Base-by-base conservation (phyloP, 768 basidiomycete species). In the Cytidiella melzeri region DNA sequence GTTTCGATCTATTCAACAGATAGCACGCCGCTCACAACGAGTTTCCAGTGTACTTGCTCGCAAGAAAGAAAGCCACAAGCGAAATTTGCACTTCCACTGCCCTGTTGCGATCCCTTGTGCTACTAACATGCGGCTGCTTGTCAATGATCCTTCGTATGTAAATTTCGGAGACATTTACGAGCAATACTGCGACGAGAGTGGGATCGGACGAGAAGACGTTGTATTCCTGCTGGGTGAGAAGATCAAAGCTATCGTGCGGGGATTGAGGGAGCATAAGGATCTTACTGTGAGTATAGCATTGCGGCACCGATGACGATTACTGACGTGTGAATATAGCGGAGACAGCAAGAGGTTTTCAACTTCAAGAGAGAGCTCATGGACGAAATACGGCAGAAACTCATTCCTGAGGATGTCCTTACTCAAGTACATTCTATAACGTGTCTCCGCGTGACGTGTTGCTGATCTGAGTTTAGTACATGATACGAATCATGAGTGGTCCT, bases 111-210 rank as follows among this genome's bases (percentile, higher is more conserved):
- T 98, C 20, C 88, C 92, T 0, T 86, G 84, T 56, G 88, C 88
- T 43, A 87, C 91, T 0, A 79, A 70, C 48, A 76, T 93, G 38
- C 87, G 96, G 34, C 69, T 99, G 38, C 78, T 95, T 49, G 92
- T 96, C 64, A 89, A 84, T 48, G 95, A 98, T 64, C 80, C 86
- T 0, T 96, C 94, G 0, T 94, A 96, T 60, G 75, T 92, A 58
- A 84, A 85, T 1, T 71, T 99, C 30, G 89, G 89, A 36, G 96
- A 99, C 55, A 87, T 99, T 46, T 96, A 90, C 63, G 96, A 99
- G 62, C 79, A 86, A 18, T 86, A 90, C 63, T 94, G 92, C 63
- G 76, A 84, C 51, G 75, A 79, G 49, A 72, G 67, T 27, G 83
- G 88, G 12, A 80, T 95, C 54, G 76, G 80, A 1, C 77, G 87